phyloP scores from a whole-genome alignment of 1,139 yeast species.

The Spathaspora sp. region DNA sequence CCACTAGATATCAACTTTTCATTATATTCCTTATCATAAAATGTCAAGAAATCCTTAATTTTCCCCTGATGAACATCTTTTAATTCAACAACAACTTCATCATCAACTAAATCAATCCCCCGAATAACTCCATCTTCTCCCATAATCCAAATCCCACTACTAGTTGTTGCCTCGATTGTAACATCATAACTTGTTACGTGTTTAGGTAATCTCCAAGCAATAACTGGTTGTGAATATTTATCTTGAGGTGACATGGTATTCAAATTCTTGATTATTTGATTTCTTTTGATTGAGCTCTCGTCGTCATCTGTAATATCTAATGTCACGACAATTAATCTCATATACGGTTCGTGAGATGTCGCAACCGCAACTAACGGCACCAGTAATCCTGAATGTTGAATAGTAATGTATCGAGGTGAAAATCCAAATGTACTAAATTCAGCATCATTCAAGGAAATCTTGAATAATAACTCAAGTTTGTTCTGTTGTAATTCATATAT shows the following conservation, averaged over 20 bases:
- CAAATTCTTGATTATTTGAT: constrained; percentile 54
- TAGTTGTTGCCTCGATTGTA: constrained; percentile 10
- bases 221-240: constrained; percentile 57
- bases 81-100: constrained; percentile 25
- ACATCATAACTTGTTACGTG: not conserved
- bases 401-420: constrained; percentile 52
- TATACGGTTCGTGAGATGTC: constrained; percentile 75
- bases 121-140: constrained; percentile 70
- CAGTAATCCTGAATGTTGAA: constrained; percentile 17
- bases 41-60: constrained; percentile 45
- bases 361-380: constrained; percentile 50
- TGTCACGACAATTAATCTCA: constrained; percentile 58
- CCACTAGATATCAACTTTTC: constrained; percentile 49
- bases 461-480: constrained; percentile 28
- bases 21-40: constrained; percentile 22
- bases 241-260: constrained; percentile 70
- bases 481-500: constrained; percentile 29
- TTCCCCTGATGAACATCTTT: constrained; percentile 39
- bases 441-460: constrained; percentile 70
- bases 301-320: constrained; percentile 31
- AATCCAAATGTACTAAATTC: constrained; percentile 70
- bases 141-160: constrained; percentile 61
- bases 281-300: constrained; percentile 24
- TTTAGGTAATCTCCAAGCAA: constrained; percentile 36
- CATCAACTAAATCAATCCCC: constrained; percentile 48